These are phyloP conservation scores for Botrytis fragariae DNA, from an alignment of 2,329 filamentous ascomycete genomes.

Conservation along the genomic window DNA sequence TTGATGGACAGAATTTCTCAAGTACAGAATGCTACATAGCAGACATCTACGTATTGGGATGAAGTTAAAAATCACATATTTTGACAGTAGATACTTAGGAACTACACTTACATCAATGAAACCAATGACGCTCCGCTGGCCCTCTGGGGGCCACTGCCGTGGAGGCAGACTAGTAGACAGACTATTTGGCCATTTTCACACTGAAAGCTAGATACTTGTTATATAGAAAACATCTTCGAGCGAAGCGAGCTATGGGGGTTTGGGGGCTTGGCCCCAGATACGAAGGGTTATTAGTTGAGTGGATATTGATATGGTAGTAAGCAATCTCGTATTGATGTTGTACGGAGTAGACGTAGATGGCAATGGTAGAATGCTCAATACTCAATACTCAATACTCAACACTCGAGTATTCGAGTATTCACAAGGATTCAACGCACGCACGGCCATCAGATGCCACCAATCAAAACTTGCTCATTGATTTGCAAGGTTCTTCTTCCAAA, in stretches of 20 bases:
- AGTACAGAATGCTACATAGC: not conserved
- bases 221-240: not conserved
- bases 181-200: not conserved
- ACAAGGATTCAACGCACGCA: not conserved
- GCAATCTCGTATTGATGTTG: not conserved
- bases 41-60: not conserved
- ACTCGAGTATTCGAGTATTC: too few relatives aligned
- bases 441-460: not conserved
- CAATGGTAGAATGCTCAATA: too few relatives aligned
- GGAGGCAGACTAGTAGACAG: not conserved
- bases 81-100: not conserved
- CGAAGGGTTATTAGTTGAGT: not conserved
- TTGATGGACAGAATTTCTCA: not conserved
- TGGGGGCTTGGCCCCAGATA: not conserved
- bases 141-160: constrained; percentile 1
- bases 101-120: not conserved
- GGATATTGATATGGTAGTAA: not conserved
- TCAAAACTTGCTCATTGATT: constrained; percentile 4
- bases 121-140: not conserved
- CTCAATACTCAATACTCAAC: too few relatives aligned
- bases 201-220: not conserved
- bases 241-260: not conserved
- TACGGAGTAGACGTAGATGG: not conserved
- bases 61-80: not conserved
- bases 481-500: not conserved